Conservation (phyloP, 2,329 filamentous ascomycete species). For the Didymella keratinophila region DNA sequence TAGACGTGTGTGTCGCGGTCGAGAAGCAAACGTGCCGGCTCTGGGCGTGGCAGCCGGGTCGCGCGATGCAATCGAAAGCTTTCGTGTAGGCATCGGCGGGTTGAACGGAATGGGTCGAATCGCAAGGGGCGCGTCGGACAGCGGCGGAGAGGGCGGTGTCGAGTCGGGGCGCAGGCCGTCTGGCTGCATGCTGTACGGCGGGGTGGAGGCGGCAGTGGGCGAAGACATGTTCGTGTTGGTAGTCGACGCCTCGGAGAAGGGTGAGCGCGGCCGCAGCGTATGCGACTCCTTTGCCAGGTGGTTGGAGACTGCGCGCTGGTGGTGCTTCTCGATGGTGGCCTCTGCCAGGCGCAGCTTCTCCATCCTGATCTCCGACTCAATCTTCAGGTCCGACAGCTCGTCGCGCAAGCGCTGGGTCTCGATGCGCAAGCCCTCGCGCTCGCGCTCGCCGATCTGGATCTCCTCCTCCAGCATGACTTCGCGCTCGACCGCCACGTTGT, state of each 20-base stretch:
- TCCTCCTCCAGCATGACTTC: conserved; percentile 95
- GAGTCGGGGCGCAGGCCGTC: conserved; percentile 69
- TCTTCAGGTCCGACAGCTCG: conserved; percentile 90
- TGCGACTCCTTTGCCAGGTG: conserved; percentile 58
- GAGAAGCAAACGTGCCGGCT: conserved; percentile 55
- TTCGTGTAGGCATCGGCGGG: conserved; percentile 51
- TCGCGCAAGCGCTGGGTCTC: conserved; percentile 89
- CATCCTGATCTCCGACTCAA: conserved; percentile 92
- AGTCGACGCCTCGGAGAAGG: conserved; percentile 79
- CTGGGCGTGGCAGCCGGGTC: conserved; percentile 63
- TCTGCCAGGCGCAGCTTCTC: conserved; percentile 86
- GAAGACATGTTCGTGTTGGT: conserved; percentile 84
- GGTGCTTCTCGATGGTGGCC: conserved; percentile 58
- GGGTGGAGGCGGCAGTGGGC: conserved; percentile 86
- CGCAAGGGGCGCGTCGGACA: conserved; percentile 82
- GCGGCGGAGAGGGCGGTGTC: conserved; percentile 91
- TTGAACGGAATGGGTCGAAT: conserved; percentile 51
- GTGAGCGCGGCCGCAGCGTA: conserved; percentile 64
- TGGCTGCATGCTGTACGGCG: conserved; percentile 71
- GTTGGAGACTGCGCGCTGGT: conserved; percentile 60
- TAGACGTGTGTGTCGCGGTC: conserved; percentile 61
- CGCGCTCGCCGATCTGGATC: conserved; percentile 87
- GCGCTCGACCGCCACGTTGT: conserved; percentile 91
- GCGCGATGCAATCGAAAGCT: conserved; percentile 57
- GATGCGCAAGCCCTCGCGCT: conserved; percentile 87